Percentiles rank a stretch among this genome's conserved stretches.
These are phyloP conservation scores for Phoma sp. DNA, from an alignment of 2,329 filamentous ascomycete species.

Conservation along the genomic window DNA sequence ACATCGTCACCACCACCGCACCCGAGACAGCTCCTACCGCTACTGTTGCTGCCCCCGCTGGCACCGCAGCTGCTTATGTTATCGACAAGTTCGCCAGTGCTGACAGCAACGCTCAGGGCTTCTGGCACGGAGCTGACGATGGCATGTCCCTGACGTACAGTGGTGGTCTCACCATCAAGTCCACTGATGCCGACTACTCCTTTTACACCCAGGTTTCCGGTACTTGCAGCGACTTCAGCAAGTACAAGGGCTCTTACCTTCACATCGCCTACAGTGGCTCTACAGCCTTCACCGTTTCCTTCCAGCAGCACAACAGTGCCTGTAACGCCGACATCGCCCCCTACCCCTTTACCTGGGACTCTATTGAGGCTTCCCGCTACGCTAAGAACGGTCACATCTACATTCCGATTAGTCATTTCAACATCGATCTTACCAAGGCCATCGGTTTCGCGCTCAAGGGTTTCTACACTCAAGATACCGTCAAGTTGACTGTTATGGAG, in stretches of 20 bases:
- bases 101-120: slow-evolving; percentile 64
- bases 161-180: slow-evolving; percentile 62
- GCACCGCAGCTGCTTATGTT: slow-evolving; percentile 58
- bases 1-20: slow-evolving; percentile 53
- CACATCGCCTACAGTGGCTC: slow-evolving; percentile 69
- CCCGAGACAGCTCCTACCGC: slow-evolving; percentile 52
- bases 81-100: slow-evolving; percentile 66
- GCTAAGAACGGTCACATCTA: slow-evolving; percentile 64
- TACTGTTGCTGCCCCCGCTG: slow-evolving; percentile 59
- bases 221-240: slow-evolving; percentile 62
- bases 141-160: slow-evolving; percentile 60
- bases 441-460: slow-evolving; percentile 69
- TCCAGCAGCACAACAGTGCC: slow-evolving; percentile 70
- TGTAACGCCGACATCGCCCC: slow-evolving; percentile 64
- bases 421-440: slow-evolving; percentile 62
- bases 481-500: slow-evolving; percentile 65
- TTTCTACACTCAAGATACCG: slow-evolving; percentile 61
- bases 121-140: slow-evolving; percentile 72
- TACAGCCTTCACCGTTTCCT: slow-evolving; percentile 67
- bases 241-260: slow-evolving; percentile 64
- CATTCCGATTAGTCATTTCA: slow-evolving; percentile 71
- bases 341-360: slow-evolving; percentile 72
- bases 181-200: slow-evolving; percentile 65
- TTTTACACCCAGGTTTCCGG: slow-evolving; percentile 66
- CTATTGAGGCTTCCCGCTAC: slow-evolving; percentile 69